phyloP scores from a whole-genome alignment of 2,329 filamentous ascomycete genomes.

The Paecilomyces variotii region DNA sequence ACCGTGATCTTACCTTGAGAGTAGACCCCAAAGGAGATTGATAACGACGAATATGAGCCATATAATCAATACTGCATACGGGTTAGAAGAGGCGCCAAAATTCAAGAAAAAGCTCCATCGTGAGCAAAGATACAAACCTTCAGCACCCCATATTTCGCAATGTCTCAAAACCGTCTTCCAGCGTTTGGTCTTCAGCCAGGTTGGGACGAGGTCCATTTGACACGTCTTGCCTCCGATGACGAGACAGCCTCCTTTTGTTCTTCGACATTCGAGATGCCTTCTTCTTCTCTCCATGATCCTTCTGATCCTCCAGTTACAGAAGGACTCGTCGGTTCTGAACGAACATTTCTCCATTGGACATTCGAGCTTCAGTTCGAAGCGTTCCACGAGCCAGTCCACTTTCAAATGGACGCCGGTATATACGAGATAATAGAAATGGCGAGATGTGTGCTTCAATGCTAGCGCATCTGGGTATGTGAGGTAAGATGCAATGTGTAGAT shows the following conservation, averaged over 20 bases:
- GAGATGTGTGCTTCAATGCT: slow-evolving; percentile 59
- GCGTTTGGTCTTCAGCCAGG: slow-evolving; percentile 19
- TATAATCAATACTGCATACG: slow-evolving; percentile 8
- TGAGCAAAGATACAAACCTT: slow-evolving; percentile 19
- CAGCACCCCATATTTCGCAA: slow-evolving; percentile 10
- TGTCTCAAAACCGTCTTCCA: slow-evolving; percentile 9
- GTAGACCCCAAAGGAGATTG: slow-evolving; percentile 9
- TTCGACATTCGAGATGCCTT: slow-evolving; percentile 31
- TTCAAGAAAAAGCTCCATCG: not conserved
- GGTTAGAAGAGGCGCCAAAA: not conserved
- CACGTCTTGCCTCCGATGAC: slow-evolving; percentile 30
- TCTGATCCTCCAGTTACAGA: slow-evolving; percentile 33
- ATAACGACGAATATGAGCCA: slow-evolving; percentile 9
- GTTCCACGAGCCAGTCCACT: slow-evolving; percentile 60
- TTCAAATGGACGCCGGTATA: slow-evolving; percentile 59
- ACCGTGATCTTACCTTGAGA: slow-evolving; percentile 1
- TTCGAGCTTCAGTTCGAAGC: slow-evolving; percentile 55
- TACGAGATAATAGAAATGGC: slow-evolving; percentile 56
- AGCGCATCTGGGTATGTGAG: slow-evolving; percentile 65
- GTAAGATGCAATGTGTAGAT: slow-evolving; percentile 51
- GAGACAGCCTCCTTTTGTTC: slow-evolving; percentile 23
- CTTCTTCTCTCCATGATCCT: slow-evolving; percentile 35
- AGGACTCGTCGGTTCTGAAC: slow-evolving; percentile 34
- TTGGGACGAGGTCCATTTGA: slow-evolving; percentile 19
- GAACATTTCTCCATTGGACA: slow-evolving; percentile 49